Conservation (phyloP, 805 yeast species). For the Wickerhamiella lipophila region DNA sequence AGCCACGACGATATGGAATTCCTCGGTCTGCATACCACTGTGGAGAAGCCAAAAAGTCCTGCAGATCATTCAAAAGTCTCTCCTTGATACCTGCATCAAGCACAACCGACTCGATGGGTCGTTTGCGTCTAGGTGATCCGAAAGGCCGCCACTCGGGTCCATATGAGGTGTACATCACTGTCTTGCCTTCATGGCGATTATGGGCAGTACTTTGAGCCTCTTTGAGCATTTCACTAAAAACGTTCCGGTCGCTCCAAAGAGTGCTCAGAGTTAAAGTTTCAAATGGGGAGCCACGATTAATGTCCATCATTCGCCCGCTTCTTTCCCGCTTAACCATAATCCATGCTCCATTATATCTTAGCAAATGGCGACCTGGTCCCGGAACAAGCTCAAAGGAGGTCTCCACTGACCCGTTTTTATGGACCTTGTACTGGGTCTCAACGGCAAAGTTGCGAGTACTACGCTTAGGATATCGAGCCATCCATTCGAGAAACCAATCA, state of each 20-base stretch:
- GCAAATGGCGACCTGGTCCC: constrained; percentile 91
- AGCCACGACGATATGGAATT: constrained; percentile 95
- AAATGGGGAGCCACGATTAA: constrained; percentile 85
- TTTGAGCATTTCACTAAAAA: constrained; percentile 55
- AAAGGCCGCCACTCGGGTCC: constrained; percentile 99
- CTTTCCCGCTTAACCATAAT: constrained; percentile 83
- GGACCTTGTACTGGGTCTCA: constrained; percentile 74
- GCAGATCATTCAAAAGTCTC: constrained; percentile 53
- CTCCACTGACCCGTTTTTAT: constrained; percentile 80
- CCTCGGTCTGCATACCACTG: constrained; percentile 92
- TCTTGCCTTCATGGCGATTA: constrained; percentile 76
- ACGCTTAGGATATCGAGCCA: constrained; percentile 68
- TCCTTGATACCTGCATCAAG: constrained; percentile 66
- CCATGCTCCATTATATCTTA: constrained; percentile 74
- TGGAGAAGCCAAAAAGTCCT: constrained; percentile 66
- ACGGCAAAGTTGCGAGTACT: constrained; percentile 77
- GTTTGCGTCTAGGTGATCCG: constrained; percentile 85
- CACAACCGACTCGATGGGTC: constrained; percentile 74
- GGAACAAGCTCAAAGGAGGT: constrained; percentile 88
- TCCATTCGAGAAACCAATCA: constrained; percentile 93
- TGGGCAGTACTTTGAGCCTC: constrained; percentile 83
- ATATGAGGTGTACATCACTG: constrained; percentile 87
- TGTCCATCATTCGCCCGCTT: constrained; percentile 74
- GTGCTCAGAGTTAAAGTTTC: constrained; percentile 95
- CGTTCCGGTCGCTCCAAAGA: constrained; percentile 59